Base-by-base conservation (phyloP, 345 rosid genomes). In the Ricinus communis region DNA sequence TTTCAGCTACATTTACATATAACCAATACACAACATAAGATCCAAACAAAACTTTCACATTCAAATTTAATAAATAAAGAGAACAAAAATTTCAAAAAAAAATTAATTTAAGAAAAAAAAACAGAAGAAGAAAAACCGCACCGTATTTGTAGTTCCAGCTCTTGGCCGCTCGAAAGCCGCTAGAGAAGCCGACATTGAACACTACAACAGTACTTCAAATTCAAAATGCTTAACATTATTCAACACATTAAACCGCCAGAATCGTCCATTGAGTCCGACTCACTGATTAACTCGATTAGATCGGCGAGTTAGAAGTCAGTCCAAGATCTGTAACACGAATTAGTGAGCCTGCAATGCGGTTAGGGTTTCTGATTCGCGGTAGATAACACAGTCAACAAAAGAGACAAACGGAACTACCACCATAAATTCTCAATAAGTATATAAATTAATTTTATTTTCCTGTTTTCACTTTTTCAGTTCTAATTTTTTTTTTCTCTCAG, bases 161-260 rank as follows among this genome's bases (percentile, higher is more conserved):
- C 93, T 85, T 5, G 92, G 89, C 72, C 96, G 91, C 84, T 93
- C 98, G 78, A 91, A 82, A 81, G 91, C 87, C 68, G 92, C 88
- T 81, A 87, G 69, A 72, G 98, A 80, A 87, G 83, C 86, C 81
- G 94, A 90, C 98, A 93, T 93, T 86, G 69, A 71, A 73, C 33
- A 7, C 21, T 30, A 3, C 8, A n/a, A 40, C 5, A 40, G 52
- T 5, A 45, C 49, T 22, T 15, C 13, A 56, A 56, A 4, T 47
- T 11, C 19, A 54, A 46, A 69, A 75, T 15, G 52, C 62, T 63
- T 49, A 66, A 52, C 78, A 79, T 76, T 33, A 33, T 70, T 73
- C 75, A 65, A 76, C 73, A 31, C 38, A 62, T 8, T 36, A 28
- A 73, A 38, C 60, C 27, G 24, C 56, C 65, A 14, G 47, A 49